Evolutionary conservation across 1,139 yeast species (phyloP).

Genomic region (Blastobotrys buckinghamii): DNA sequence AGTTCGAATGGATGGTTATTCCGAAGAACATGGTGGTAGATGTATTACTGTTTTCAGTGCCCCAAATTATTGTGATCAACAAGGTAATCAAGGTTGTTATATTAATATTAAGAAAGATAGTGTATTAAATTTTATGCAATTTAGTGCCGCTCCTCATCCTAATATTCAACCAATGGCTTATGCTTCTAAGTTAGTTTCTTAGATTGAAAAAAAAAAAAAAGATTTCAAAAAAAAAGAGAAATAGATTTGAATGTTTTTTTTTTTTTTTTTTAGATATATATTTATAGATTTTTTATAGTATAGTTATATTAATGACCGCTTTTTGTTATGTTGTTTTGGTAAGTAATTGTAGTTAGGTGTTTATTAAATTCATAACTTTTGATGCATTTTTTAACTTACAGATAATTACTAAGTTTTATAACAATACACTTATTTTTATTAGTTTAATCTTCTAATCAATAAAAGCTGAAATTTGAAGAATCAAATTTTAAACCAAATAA

Average conservation of each 20-base stretch:
- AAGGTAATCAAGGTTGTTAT: conserved; percentile 87
- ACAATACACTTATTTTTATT: too few species aligned
- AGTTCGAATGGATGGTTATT: conserved; percentile 87
- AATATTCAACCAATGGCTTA: conserved; percentile 94
- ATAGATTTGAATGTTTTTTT: background rate
- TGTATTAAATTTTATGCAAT: conserved; percentile 50
- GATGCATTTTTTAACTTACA: too few species aligned
- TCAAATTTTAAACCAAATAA: too few species aligned
- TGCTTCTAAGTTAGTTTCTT: conserved; percentile 37
- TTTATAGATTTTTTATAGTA: background rate
- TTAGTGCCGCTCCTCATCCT: conserved; percentile 85
- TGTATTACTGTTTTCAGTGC: conserved; percentile 93
- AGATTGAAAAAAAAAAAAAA: too few species aligned
- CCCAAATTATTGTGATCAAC: conserved; percentile 92
- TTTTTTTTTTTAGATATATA: background rate
- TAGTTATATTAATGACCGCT: background rate
- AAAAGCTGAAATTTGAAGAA: too few species aligned
- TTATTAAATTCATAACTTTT: too few species aligned
- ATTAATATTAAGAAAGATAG: conserved; percentile 60
- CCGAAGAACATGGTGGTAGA: conserved; percentile 78
- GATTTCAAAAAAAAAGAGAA: too few species aligned
- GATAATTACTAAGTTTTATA: too few species aligned
- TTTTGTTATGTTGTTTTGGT: too few species aligned
- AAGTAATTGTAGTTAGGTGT: too few species aligned
- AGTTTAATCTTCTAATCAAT: too few species aligned